These are phyloP conservation scores for Gossypium longicalyx DNA, from an alignment of 345 rosid species.

Conservation along the genomic window DNA sequence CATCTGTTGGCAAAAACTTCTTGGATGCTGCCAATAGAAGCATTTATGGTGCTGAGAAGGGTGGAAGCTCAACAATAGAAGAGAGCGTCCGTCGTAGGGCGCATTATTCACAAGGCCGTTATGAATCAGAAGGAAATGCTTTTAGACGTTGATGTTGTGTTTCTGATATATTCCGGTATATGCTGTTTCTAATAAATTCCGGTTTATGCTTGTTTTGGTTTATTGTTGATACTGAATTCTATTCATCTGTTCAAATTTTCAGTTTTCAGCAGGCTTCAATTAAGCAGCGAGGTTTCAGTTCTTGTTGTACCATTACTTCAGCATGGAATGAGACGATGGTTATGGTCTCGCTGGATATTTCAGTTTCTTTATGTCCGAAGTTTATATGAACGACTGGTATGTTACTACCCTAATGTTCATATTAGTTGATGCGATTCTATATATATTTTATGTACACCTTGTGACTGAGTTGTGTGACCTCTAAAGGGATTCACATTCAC, in stretches of 20 bases:
- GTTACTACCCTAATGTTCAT: neutral
- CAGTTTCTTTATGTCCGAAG: neutral
- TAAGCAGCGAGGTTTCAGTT: neutral
- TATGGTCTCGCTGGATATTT: neutral
- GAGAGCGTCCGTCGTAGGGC: slow-evolving; percentile 90
- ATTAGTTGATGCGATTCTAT: neutral
- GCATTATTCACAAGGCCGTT: slow-evolving; percentile 69
- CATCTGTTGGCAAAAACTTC: slow-evolving; percentile 57
- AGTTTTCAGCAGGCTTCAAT: neutral
- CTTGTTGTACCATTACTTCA: neutral
- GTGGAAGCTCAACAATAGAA: slow-evolving; percentile 84
- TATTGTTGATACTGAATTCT: neutral
- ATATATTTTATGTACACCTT: neutral
- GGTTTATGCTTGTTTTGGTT: neutral
- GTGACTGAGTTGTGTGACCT: neutral
- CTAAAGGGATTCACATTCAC: neutral
- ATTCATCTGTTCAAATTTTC: neutral
- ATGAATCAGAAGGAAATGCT: slow-evolving; percentile 72
- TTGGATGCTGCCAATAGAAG: slow-evolving; percentile 79
- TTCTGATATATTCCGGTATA: neutral
- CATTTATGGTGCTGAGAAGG: slow-evolving; percentile 83
- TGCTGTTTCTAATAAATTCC: neutral
- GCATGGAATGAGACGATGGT: neutral
- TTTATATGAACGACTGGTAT: neutral
- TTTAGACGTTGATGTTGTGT: slow-evolving; percentile 34